Base-by-base conservation (phyloP, 2,329 filamentous ascomycete species). In the Phialophora macrospora region DNA sequence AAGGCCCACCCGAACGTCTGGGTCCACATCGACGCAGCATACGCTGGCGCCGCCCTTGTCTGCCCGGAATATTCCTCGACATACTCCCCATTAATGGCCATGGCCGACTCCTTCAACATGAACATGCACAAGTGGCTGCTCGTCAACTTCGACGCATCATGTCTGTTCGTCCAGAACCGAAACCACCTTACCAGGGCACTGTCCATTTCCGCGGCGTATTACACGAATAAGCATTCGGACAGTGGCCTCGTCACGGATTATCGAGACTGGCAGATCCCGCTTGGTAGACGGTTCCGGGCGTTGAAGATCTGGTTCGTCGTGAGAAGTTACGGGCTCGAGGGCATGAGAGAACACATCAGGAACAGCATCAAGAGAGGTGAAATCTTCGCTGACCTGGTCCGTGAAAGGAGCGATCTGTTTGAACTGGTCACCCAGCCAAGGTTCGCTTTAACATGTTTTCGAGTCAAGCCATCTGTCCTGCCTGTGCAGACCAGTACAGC, bases 61-160 rank as follows among this genome's bases (percentile, higher is more conserved):
- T 88, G 90, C 24, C 90, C 92, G 2, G 92, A 96, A 77, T 90
- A 91, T 78, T 90, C 92, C 69, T 83, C 61, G 20, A 55, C 89
- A 71, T 70, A 71, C 55, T 69, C 69, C 1, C 55, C 49, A 3
- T 55, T 59, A 28, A 83, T 92, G 57, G 83, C 88, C 1, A 74
- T 81, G 24, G 82, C 24, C 75, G 91, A 97, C 81, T 93, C 89
- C 70, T 97, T 96, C 84, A 89, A 97, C 79, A 87, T 94, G 81
- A 98, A 97, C 82, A 90, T 97, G 86, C 93, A 97, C 84, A 98
- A 98, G 81, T 97, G 94, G 94, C 84, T 97, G 55, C 87, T 97
- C 20, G 93, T 92, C 64, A 97, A 96, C 78, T 97, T 97, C 74
- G 94, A 98, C 74, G 86, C 86, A 3, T 92, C 90, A 62, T 90